phyloP scores from a whole-genome alignment of 176 grass and related monocot genomes.

The Paspalum vaginatum region DNA sequence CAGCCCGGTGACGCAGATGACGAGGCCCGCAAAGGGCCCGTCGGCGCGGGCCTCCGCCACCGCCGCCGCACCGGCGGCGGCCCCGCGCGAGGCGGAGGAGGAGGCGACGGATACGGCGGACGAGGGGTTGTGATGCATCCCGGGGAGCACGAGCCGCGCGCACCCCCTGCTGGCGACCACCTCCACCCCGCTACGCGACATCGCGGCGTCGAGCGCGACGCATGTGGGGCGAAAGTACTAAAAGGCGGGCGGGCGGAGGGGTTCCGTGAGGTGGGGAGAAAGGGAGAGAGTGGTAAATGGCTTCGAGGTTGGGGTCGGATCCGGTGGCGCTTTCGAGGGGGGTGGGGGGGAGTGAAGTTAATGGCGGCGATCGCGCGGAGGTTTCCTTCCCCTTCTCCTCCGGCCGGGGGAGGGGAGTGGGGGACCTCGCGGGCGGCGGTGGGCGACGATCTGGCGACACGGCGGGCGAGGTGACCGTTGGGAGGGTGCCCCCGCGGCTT shows the following conservation, averaged over 20 bases:
- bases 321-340: slow-evolving; percentile 49
- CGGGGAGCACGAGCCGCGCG: slow-evolving; percentile 69
- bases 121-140: slow-evolving; percentile 53
- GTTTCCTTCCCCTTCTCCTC: neutral
- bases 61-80: neutral
- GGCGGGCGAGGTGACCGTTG: slow-evolving; percentile 39
- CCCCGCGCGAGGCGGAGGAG: slow-evolving; percentile 53
- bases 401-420: neutral
- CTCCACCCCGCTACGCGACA: slow-evolving; percentile 54
- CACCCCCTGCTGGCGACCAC: slow-evolving; percentile 80
- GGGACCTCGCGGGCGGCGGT: slow-evolving; percentile 16
- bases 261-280: slow-evolving; percentile 38
- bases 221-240: neutral
- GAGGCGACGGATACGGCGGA: slow-evolving; percentile 44
- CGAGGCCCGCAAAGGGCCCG: slow-evolving; percentile 78
- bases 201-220: neutral
- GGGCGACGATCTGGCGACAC: slow-evolving; percentile 5
- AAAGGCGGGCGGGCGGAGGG: neutral
- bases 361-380: slow-evolving; percentile 38
- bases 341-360: slow-evolving; percentile 9
- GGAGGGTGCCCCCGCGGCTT: neutral
- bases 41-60: neutral
- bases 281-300: neutral
- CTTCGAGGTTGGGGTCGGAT: slow-evolving; percentile 41
- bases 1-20: slow-evolving; percentile 93